A percentile compares a stretch with the other conserved stretches of the same genome.
Evolutionary conservation across 2,329 filamentous ascomycete species (phyloP).

Genomic region (Colletotrichum kahawae): DNA sequence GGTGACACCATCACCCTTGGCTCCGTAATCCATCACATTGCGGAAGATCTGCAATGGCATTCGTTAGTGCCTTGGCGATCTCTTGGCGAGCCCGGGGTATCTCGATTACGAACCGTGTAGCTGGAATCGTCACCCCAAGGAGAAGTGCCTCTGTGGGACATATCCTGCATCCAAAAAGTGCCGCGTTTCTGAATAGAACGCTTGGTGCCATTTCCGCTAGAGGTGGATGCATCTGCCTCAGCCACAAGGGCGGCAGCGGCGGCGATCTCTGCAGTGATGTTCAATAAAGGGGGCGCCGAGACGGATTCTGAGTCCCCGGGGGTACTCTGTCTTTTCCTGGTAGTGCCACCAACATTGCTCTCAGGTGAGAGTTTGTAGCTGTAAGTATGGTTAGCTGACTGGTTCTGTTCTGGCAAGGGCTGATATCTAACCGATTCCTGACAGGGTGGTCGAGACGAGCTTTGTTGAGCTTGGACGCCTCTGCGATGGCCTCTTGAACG

Average conservation of each 20-base stretch:
- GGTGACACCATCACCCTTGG: constrained; percentile 72
- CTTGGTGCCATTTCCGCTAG: neutral
- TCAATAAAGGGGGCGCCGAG: neutral
- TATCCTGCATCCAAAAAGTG: neutral
- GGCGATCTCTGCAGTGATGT: neutral
- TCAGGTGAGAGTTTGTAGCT: neutral
- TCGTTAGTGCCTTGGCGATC: neutral
- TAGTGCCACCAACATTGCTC: neutral
- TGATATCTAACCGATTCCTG: neutral
- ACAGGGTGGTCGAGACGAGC: neutral
- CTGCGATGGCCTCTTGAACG: neutral
- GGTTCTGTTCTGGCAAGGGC: neutral
- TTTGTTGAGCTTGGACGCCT: neutral
- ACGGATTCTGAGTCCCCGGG: neutral
- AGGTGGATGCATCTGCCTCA: neutral
- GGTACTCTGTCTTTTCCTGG: neutral
- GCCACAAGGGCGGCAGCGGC: neutral
- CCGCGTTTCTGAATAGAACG: neutral
- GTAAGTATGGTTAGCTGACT: neutral
- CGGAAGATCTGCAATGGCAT: neutral
- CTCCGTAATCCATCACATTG: constrained; percentile 34
- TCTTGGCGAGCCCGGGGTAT: neutral
- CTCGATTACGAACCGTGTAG: neutral
- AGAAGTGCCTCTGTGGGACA: neutral
- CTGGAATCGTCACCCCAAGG: neutral